Evolutionary conservation across 1,139 yeast species (phyloP), one percentile per base, ranked within the genome.

Genomic region (Magnusiomyces magnusii): DNA sequence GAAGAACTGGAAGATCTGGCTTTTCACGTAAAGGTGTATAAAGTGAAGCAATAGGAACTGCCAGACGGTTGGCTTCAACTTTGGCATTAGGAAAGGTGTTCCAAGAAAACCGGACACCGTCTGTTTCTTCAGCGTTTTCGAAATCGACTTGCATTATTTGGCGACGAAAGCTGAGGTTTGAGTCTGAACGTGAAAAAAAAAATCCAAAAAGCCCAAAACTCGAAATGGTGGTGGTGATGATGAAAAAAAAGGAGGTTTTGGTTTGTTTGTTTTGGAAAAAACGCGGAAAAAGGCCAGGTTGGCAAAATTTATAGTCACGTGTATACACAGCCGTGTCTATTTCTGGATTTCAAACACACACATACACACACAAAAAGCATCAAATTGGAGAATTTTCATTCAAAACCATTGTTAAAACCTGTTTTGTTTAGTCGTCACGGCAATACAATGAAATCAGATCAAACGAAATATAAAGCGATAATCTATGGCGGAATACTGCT

Each of bases 51-150:
- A 85, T 69, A 0, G 92, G 92, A 9, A 85, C 78, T 1, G 82
- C 78, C 57, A 83, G 78, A 55, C 80, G 77, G 58, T 84, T 83
- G 60, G 84, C 87, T 53, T 80, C 76, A 65, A 79, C 79, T 15
- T 86, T 78, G 47, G 82, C 75, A 17, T n/a, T n/a, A n/a, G 93
- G 91, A 24, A 87, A 71, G 44, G 78, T 75, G 67, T 84, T 85
- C 86, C 90, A 85, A 2, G 90, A 77, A 65, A 84, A 78, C 58
- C 92, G 73, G 34, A 85, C 81, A 3, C 92, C 92, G 63, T 86
- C 88, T 17, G 68, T 67, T 65, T 86, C 91, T 66, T 87, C 95
- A n/a, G 83, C 81, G 53, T 82, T 81, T 73, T 92, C 98, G 73
- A 91, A 90, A 71, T 85, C 87, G 88, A 41, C 36, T 36, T 50